Evolutionary conservation across 192 early-diverging fungal species (phyloP).

Genomic region (Coemansia sp.): DNA sequence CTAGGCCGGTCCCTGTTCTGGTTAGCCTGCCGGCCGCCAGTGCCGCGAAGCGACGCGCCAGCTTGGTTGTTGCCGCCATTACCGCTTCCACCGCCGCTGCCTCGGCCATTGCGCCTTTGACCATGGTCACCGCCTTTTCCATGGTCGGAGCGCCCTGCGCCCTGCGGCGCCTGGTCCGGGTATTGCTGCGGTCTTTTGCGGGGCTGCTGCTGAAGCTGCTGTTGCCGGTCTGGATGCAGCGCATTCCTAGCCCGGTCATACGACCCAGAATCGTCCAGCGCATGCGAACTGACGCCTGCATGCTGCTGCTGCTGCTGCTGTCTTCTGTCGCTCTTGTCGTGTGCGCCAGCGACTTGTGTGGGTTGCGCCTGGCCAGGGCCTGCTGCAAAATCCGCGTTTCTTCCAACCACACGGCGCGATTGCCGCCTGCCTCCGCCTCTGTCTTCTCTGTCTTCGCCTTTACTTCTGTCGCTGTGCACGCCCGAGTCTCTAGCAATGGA

Average conservation of each 20-base stretch:
- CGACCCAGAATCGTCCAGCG: not conserved
- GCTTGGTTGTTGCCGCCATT: constrained; percentile 1
- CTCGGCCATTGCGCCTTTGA: constrained; percentile 10
- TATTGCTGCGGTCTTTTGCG: constrained; percentile 6
- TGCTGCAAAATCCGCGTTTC: not conserved
- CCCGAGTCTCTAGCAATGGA: constrained; percentile 6
- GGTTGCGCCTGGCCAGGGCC: not conserved
- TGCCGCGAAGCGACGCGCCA: constrained; percentile 2
- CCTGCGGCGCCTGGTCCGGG: constrained; percentile 2
- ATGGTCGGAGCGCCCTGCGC: not conserved
- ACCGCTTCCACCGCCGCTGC: constrained; percentile 8
- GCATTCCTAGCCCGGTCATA: not conserved
- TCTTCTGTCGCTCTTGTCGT: not conserved
- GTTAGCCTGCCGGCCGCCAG: constrained; percentile 20
- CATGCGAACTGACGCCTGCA: not conserved
- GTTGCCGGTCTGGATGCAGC: constrained; percentile 8
- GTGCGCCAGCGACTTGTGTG: not conserved
- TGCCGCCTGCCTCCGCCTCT: not conserved
- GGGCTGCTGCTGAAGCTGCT: constrained; percentile 22
- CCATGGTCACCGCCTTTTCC: constrained; percentile 8
- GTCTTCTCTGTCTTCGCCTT: constrained; percentile 2
- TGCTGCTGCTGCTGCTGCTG: not conserved
- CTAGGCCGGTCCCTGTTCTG: not conserved
- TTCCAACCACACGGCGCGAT: not conserved
- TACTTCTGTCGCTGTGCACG: not conserved